A percentile compares a stretch with the other conserved stretches of the same genome.
These are phyloP conservation scores for Trametes cubensis DNA, from an alignment of 768 basidiomycete genomes.

Conservation along the genomic window DNA sequence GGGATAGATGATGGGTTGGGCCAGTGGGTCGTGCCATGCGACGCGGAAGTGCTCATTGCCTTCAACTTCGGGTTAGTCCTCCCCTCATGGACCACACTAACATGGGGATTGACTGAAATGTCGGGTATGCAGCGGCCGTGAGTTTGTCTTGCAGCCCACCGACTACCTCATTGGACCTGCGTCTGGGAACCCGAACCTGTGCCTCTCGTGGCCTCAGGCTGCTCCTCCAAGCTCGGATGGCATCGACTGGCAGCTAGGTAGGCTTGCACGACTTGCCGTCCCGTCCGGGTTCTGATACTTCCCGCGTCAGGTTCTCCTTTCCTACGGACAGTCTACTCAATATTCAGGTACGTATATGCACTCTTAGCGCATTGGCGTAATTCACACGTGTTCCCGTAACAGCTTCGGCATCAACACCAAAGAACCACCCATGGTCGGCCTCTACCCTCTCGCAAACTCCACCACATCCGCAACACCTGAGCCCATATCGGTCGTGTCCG, in stretches of 20 bases:
- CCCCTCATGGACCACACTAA: background rate
- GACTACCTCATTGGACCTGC: slow-evolving; percentile 79
- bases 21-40: slow-evolving; percentile 78
- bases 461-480: slow-evolving; percentile 41
- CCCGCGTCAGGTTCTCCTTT: slow-evolving; percentile 58
- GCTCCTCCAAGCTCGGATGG: slow-evolving; percentile 68
- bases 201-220: slow-evolving; percentile 76
- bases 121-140: slow-evolving; percentile 39
- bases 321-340: slow-evolving; percentile 73
- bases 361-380: background rate
- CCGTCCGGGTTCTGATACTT: too few relatives aligned
- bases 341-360: slow-evolving; percentile 61
- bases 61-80: slow-evolving; percentile 70
- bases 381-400: slow-evolving; percentile 8
- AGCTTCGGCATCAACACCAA: slow-evolving; percentile 76
- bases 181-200: slow-evolving; percentile 62
- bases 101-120: background rate
- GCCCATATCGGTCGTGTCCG: slow-evolving; percentile 45
- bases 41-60: slow-evolving; percentile 56
- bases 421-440: slow-evolving; percentile 78
- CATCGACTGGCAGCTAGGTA: slow-evolving; percentile 84
- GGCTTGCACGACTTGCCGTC: background rate
- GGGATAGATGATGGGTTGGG: slow-evolving; percentile 38
- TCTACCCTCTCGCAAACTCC: slow-evolving; percentile 61
- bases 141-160: slow-evolving; percentile 68